Evolutionary conservation across 352 stramenopile genomes (phyloP).

Genomic region (Globisporangium solare): DNA sequence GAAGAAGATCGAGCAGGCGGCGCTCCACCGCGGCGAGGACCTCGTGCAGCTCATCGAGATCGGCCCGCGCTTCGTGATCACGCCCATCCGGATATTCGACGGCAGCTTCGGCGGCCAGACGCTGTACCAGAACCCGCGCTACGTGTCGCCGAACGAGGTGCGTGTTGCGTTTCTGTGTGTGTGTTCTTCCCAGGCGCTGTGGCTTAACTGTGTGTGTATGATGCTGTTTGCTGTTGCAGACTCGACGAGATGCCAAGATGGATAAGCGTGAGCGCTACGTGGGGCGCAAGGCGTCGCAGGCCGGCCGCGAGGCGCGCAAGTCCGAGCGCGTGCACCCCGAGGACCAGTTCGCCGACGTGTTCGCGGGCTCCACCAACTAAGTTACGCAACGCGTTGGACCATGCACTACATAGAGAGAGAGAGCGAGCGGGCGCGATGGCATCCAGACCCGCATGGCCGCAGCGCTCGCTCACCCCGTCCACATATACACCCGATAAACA

Average conservation of each 20-base stretch:
- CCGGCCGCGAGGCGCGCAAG: constrained; percentile 67
- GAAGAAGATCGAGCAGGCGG: constrained; percentile 88
- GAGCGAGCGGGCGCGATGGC: neutral
- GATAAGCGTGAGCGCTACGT: constrained; percentile 93
- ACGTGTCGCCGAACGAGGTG: constrained; percentile 96
- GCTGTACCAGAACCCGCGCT: constrained; percentile 97
- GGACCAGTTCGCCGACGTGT: constrained; percentile 86
- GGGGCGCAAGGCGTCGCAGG: constrained; percentile 85
- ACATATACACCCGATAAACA: too few species aligned
- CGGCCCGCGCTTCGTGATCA: constrained; percentile 97
- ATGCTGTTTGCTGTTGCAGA: constrained; percentile 23
- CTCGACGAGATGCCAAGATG: constrained; percentile 83
- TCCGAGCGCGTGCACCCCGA: constrained; percentile 62
- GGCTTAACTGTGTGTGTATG: neutral
- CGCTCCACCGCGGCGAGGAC: constrained; percentile 82
- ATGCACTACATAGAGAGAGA: neutral
- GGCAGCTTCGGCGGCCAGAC: constrained; percentile 98
- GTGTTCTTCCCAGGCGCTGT: neutral
- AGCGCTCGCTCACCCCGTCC: neutral
- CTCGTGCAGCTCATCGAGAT: constrained; percentile 98
- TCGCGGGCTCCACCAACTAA: constrained; percentile 48
- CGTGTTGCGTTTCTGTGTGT: constrained; percentile 22
- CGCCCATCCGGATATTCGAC: constrained; percentile 98
- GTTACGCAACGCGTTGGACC: neutral
- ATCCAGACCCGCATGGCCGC: neutral